phyloP scores from a whole-genome alignment of 2,329 filamentous ascomycete genomes.

The Ceratocystis albifundus region DNA sequence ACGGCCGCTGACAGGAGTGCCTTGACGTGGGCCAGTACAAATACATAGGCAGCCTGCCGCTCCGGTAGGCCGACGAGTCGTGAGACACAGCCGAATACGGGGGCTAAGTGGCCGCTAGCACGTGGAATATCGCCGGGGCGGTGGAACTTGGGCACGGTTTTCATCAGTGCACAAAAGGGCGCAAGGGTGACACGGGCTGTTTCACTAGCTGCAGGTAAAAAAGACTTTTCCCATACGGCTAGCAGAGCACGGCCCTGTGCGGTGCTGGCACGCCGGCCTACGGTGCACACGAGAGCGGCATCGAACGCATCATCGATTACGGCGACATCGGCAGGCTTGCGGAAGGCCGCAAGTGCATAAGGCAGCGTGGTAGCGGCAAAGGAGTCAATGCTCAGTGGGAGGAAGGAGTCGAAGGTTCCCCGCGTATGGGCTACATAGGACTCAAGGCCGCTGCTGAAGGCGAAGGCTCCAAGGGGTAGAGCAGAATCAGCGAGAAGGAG shows the following conservation, averaged over 20 bases:
- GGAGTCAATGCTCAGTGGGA: constrained; percentile 57
- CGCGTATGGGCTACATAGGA: constrained; percentile 63
- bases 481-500: constrained; percentile 71
- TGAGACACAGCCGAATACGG: constrained; percentile 57
- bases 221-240: constrained; percentile 63
- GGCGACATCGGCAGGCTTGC: constrained; percentile 40
- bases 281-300: constrained; percentile 65
- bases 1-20: constrained; percentile 67
- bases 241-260: constrained; percentile 66
- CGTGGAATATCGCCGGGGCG: constrained; percentile 50
- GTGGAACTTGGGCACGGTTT: constrained; percentile 51
- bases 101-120: constrained; percentile 52
- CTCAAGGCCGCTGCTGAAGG: constrained; percentile 72
- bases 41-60: constrained; percentile 59
- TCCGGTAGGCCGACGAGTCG: constrained; percentile 48
- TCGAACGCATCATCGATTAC: constrained; percentile 64
- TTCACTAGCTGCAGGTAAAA: constrained; percentile 32
- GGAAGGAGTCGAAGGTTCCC: constrained; percentile 50
- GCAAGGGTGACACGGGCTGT: constrained; percentile 14
- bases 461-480: constrained; percentile 73
- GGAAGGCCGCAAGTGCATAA: constrained; percentile 59
- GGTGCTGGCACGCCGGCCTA: constrained; percentile 61
- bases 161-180: constrained; percentile 61
- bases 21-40: constrained; percentile 64
- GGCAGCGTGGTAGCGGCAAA: constrained; percentile 62